phyloP scores from a whole-genome alignment of 2,329 filamentous ascomycete species.

The Apiospora rasikravindrae region DNA sequence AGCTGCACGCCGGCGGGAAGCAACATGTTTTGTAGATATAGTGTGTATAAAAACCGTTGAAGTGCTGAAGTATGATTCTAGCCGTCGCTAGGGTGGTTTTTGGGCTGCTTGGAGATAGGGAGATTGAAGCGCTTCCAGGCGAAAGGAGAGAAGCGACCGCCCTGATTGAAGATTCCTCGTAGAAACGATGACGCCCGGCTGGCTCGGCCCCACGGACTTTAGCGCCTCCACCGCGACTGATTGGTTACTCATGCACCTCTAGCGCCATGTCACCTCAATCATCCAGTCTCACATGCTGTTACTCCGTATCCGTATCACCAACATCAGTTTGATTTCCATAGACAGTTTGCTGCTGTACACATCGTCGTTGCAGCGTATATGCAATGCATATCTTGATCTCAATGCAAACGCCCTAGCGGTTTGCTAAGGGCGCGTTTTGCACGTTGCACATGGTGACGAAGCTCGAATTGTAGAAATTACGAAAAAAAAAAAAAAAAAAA shows the following conservation, averaged over 20 bases:
- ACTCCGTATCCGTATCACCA: too few relatives aligned
- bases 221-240: conserved; percentile 2
- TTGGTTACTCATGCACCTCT: conserved; percentile 10
- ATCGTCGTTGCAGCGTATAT: too few relatives aligned
- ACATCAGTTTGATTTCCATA: background rate
- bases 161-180: background rate
- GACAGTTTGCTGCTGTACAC: too few relatives aligned
- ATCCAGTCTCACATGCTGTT: background rate
- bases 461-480: too few relatives aligned
- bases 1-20: conserved; percentile 20
- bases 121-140: background rate
- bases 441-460: too few relatives aligned
- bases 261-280: background rate
- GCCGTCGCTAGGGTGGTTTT: background rate
- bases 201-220: conserved; percentile 1
- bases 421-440: too few relatives aligned
- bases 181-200: conserved; percentile 14
- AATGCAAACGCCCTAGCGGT: too few relatives aligned
- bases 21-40: conserved; percentile 1
- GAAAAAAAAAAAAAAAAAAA: too few relatives aligned
- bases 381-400: too few relatives aligned
- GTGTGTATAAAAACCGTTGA: background rate
- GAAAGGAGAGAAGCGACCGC: background rate
- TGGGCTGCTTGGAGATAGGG: background rate
- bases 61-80: background rate